Base-by-base conservation (phyloP, 305 asterid species). In the Withania somnifera region DNA sequence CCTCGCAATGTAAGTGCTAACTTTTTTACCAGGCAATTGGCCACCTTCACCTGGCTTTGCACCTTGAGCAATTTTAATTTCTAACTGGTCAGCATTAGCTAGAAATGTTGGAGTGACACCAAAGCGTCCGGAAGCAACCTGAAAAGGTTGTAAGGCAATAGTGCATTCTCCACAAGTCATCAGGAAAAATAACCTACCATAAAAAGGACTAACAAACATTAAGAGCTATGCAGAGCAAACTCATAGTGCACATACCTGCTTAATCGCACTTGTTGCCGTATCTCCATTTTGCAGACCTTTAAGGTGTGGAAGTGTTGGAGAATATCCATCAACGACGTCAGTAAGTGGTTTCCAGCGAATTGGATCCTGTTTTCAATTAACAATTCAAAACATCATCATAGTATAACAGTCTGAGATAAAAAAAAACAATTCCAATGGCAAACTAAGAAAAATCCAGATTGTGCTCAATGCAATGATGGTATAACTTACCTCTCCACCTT, bases 21-120 rank as follows among this genome's bases (percentile, higher is more conserved):
- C 99, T 94, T 97, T 97, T 84, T 94, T 92, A 90, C 99, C 99
- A 32, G 99, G 99, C 87, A 97, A 86, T 89, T 97, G 99, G 63
- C 99, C 99, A 78, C 99, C 99, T 91, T 97, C 99, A 76, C 99
- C 99, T 42, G 99, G 99, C 83, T 97, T 97, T 82, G 99, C 99
- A 84, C 99, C 99, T 88, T 97, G 99, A 61, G 99, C 98, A 80
- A 94, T 93, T 89, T 94, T 94, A 82, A 97, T 97, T 88, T 97
- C 99, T 84, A 97, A 89, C 84, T 97, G 99, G 85, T 90, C 97
- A 5, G 98, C 99, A 87, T 97, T 97, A 60, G 93, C 99, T 90
- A 97, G 92, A 89, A 97, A 97, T 75, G 98, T 94, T 8, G 99
- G 99, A 54, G 99, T 97, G 78, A 97, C 99, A 86, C 99, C 99